A percentile compares a stretch with the other conserved stretches of the same genome.
Conservation (phyloP, 345 rosid genomes). For the Eucalyptus shirleyi region DNA sequence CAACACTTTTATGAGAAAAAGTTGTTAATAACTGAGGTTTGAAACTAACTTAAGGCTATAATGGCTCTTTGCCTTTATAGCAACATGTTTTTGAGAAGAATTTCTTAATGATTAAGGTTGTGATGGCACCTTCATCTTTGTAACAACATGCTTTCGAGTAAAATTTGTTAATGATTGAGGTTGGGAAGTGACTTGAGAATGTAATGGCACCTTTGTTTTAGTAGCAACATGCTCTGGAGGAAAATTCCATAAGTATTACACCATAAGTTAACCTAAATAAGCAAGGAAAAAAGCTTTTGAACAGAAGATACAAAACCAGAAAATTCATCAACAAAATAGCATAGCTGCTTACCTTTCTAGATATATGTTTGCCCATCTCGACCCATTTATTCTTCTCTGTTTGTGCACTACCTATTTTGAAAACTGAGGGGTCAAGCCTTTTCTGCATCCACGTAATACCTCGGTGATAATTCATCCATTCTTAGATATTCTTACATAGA, state of each 20-base stretch:
- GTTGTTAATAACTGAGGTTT: no score
- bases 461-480: background rate
- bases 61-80: no score
- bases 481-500: background rate
- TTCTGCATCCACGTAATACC: constrained; percentile 28
- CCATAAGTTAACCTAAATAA: background rate
- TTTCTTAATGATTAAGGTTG: no score
- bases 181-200: no score
- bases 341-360: constrained; percentile 61
- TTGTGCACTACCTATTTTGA: constrained; percentile 66
- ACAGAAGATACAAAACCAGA: background rate
- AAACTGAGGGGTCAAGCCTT: constrained; percentile 46
- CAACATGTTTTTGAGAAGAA: no score
- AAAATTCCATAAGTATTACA: background rate
- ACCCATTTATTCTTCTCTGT: constrained; percentile 88
- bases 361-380: constrained; percentile 75
- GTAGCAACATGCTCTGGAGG: no score
- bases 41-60: no score
- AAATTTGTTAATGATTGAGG: no score
- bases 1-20: no score
- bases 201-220: no score
- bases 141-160: no score
- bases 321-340: background rate
- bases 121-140: no score
- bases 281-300: background rate